Percentiles rank a stretch among this genome's conserved stretches.
Evolutionary conservation across 2,329 filamentous ascomycete species (phyloP).

Genomic region (Colletotrichum sp.): DNA sequence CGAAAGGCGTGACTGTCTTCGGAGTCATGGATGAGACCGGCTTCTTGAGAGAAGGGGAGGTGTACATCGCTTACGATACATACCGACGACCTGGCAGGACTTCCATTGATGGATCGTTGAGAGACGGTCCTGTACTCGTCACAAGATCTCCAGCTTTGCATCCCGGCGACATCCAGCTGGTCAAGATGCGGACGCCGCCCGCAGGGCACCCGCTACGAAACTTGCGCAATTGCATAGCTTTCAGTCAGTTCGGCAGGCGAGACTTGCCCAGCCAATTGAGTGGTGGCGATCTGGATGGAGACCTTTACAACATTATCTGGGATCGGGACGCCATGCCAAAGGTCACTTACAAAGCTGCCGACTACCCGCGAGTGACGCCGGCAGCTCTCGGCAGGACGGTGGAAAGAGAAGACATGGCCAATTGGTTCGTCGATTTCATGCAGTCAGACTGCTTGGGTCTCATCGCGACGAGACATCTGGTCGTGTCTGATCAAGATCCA

Average conservation of each 20-base stretch:
- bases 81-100: not conserved
- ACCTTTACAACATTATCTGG: slow-evolving; percentile 82
- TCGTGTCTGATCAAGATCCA: slow-evolving; percentile 63
- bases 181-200: slow-evolving; percentile 65
- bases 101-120: slow-evolving; percentile 32
- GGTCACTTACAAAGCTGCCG: slow-evolving; percentile 60
- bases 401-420: slow-evolving; percentile 68
- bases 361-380: slow-evolving; percentile 68
- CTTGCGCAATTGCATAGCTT: slow-evolving; percentile 78
- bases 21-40: slow-evolving; percentile 86
- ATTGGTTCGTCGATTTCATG: slow-evolving; percentile 85
- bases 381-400: slow-evolving; percentile 67
- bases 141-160: slow-evolving; percentile 84
- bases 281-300: slow-evolving; percentile 85
- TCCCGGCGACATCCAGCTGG: slow-evolving; percentile 79
- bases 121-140: slow-evolving; percentile 59
- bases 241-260: slow-evolving; percentile 72
- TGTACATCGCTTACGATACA: slow-evolving; percentile 64
- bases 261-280: slow-evolving; percentile 81
- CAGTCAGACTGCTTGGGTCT: slow-evolving; percentile 68
- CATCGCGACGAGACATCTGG: slow-evolving; percentile 69
- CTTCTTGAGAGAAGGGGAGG: slow-evolving; percentile 67
- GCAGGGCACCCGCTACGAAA: slow-evolving; percentile 61
- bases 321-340: slow-evolving; percentile 58
- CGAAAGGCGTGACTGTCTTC: slow-evolving; percentile 76